phyloP scores from a whole-genome alignment of 2,329 filamentous ascomycete species.

The Aspergillus sclerotialis region DNA sequence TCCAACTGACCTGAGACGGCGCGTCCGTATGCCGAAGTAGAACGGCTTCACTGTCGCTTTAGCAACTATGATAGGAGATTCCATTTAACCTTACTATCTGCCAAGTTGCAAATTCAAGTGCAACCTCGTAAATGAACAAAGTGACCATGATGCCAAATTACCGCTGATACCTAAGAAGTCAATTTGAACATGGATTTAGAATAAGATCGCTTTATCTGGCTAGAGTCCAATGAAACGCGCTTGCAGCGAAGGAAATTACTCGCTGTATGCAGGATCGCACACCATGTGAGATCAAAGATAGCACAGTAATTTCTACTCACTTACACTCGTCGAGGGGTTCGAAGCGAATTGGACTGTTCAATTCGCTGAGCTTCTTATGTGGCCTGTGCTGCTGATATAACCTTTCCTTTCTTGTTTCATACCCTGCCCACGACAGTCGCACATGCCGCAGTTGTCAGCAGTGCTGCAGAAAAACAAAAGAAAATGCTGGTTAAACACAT shows the following conservation, averaged over 20 bases:
- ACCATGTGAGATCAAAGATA: slow-evolving; percentile 24
- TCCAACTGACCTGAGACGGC: slow-evolving; percentile 15
- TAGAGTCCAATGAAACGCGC: slow-evolving; percentile 8
- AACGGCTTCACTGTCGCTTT: slow-evolving; percentile 11
- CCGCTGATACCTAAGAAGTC: slow-evolving; percentile 4
- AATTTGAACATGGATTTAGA: slow-evolving; percentile 2
- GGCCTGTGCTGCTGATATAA: too few species aligned
- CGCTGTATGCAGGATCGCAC: slow-evolving; percentile 14
- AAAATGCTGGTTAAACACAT: too few species aligned
- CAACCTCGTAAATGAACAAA: slow-evolving; percentile 10
- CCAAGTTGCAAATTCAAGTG: slow-evolving; percentile 13
- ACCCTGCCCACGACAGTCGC: too few species aligned
- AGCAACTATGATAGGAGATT: slow-evolving; percentile 8
- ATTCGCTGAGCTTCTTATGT: too few species aligned
- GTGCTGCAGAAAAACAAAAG: slow-evolving; percentile 5
- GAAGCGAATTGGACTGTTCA: too few species aligned
- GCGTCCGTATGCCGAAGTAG: slow-evolving; percentile 12
- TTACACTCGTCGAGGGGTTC: too few species aligned
- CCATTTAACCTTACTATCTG: slow-evolving; percentile 1
- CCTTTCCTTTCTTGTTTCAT: too few species aligned
- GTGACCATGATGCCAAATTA: slow-evolving; percentile 6
- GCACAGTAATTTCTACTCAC: slow-evolving; percentile 12
- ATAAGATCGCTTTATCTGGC: background rate
- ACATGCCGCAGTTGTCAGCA: slow-evolving; percentile 7
- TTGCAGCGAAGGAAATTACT: background rate